phyloP scores from a whole-genome alignment of 2,329 filamentous ascomycete species.

The Fusarium euwallaceae region DNA sequence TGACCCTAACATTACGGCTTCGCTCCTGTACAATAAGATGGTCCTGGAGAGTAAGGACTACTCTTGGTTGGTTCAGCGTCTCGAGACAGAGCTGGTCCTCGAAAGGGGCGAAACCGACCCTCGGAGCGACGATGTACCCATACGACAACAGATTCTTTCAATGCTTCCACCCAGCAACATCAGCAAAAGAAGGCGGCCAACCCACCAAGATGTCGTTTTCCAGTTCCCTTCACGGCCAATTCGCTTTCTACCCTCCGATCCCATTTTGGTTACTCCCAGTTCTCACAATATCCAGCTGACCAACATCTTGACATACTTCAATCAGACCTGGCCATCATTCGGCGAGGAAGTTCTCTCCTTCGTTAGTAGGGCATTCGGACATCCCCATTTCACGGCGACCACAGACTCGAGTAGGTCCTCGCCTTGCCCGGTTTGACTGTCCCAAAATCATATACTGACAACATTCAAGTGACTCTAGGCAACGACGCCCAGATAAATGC shows the following conservation, averaged over 20 bases:
- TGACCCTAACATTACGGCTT: neutral
- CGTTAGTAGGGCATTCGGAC: too few species aligned
- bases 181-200: neutral
- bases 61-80: neutral
- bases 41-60: neutral
- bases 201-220: neutral
- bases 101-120: neutral
- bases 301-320: neutral
- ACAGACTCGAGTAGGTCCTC: too few species aligned
- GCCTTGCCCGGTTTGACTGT: neutral
- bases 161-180: neutral
- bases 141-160: neutral
- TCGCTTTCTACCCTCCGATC: neutral
- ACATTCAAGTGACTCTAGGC: neutral
- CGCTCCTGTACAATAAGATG: neutral
- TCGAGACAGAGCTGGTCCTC: neutral
- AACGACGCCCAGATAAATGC: too few species aligned
- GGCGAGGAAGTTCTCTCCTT: neutral
- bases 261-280: neutral
- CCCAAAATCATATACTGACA: neutral
- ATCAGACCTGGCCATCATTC: neutral
- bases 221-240: neutral
- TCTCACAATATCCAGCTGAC: neutral
- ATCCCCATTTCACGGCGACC: too few species aligned
- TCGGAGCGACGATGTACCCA: too few species aligned